Base-by-base conservation (phyloP, 2,329 filamentous ascomycete species). In the Microsporum canis region DNA sequence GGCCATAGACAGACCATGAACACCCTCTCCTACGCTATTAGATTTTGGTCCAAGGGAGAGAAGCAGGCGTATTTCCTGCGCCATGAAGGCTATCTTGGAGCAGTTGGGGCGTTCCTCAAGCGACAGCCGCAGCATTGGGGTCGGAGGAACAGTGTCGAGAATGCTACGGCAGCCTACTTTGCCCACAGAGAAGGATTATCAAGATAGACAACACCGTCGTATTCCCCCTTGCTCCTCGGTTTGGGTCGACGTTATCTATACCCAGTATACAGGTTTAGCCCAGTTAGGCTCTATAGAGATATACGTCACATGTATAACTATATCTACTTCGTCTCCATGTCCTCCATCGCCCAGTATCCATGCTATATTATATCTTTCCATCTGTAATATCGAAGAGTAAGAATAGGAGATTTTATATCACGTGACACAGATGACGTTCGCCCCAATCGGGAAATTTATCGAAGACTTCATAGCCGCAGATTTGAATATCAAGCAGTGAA, bases 1-100 rank as follows among this genome's bases (percentile, higher is more conserved):
- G 94, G 94, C 45, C 94, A 99, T 73, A 85, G 88, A 14, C 94
- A 97, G 76, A 99, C 94, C 10, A 99, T 99, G 84, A 95, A 97
- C 74, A 97, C 94, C 0, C 80, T 99, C 7, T 91, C 88, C 60
- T 99, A 96, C 71, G 94, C 92, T 71, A 96, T 99, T 76, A 90
- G 90, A 68, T 99, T 97, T 76, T 99, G 94, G 94, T 91, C 88
- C 66, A 90, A 94, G 71, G 92, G 91, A 47, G 81, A 86, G 70
- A 96, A 96, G 75, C 90, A 96, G 75, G 94, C 94, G 0, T 97
- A 96, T 73, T 99, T 99, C 73, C 73, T 99, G 63, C 82, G 94
- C 4, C 94, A 99, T 69, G 94, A 99, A 75, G 94, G 94, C 31
- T 99, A 97, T 71, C 82, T 99, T 0, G 94, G 94, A 7, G 84